Base-by-base conservation (phyloP, 2,329 filamentous ascomycete genomes). In the Stenocarpella maydis region DNA sequence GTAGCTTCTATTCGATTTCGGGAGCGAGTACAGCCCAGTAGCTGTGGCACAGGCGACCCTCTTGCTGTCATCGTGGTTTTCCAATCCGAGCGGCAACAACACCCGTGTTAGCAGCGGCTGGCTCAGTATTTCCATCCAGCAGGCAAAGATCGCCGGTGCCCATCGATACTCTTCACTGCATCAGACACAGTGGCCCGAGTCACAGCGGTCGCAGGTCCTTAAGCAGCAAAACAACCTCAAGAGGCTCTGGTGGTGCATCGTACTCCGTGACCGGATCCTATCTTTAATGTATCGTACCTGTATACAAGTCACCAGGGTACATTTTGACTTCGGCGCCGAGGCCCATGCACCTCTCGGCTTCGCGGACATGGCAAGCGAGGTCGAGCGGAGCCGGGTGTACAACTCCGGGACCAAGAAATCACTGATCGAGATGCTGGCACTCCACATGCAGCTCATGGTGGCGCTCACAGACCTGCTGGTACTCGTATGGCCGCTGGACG, bases 81-180 rank as follows among this genome's bases (percentile, higher is more conserved):
- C 77, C 26, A 74, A 66, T 26, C 26, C 52, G 2, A 60, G 24
- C 17, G 24, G 70, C 65, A 5, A 75, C 74, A 7, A 77, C 77
- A 17, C 78, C 77, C 5, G 75, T 77, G 31, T 45, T 37, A 68
- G 49, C 41, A 83, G 83, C 7, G 80, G 80, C 5, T 87, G 85
- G 85, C 79, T 87, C 2, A 79, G 80, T 26, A 79, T 81, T 45
- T 83, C 84, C 2, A 85, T 87, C 60, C 82, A 86, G 72, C 83
- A 85, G 66, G 84, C 85, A 1, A 83, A 82, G 69, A 79, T 79
- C 21, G 80, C 82, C 19, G 82, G 83, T 49, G 82, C 81, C 1
- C 80, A 84, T 52, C 80, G 81, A 37, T 83, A 83, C 65, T 74
- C 78, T 0, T 75, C 77, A 7, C 39, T 69, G 12, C 39, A 37